These are phyloP conservation scores for Imleria badia DNA, from an alignment of 768 basidiomycete species.

Conservation along the genomic window DNA sequence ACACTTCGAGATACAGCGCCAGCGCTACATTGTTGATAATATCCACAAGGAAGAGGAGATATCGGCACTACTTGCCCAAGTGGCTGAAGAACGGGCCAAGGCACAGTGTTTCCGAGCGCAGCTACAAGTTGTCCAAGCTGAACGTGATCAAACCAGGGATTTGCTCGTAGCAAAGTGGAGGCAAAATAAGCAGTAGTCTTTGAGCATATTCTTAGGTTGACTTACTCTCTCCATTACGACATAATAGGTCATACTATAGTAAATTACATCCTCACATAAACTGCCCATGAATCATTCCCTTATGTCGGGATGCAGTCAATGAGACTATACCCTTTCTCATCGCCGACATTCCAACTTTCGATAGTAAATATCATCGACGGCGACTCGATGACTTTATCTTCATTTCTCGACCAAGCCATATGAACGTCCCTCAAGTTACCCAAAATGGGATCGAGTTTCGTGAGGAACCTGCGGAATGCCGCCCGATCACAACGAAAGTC, in stretches of 20 bases:
- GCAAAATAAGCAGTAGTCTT: neutral
- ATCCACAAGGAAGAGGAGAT: slow-evolving; percentile 4
- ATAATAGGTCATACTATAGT: neutral
- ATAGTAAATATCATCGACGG: slow-evolving; percentile 28
- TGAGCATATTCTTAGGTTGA: neutral
- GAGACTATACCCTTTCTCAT: slow-evolving; percentile 24
- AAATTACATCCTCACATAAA: neutral
- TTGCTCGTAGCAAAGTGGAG: slow-evolving; percentile 9
- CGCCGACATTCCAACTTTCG: slow-evolving; percentile 29
- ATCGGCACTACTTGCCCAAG: slow-evolving; percentile 1
- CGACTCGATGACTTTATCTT: slow-evolving; percentile 21
- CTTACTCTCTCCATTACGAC: neutral
- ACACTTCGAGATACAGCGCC: slow-evolving; percentile 12
- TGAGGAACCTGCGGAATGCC: slow-evolving; percentile 38
- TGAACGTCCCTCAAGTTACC: slow-evolving; percentile 48
- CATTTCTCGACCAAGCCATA: slow-evolving; percentile 25
- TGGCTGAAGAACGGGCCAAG: slow-evolving; percentile 7
- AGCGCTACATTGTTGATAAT: slow-evolving; percentile 6
- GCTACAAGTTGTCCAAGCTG: slow-evolving; percentile 1
- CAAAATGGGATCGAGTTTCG: slow-evolving; percentile 45
- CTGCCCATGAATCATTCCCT: neutral
- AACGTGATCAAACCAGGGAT: slow-evolving; percentile 9
- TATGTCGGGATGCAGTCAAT: slow-evolving; percentile 14
- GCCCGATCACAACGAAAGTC: slow-evolving; percentile 42
- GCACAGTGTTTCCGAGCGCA: slow-evolving; percentile 3